Evolutionary conservation across 257 asterid species (phyloP), one percentile per base, ranked within the genome.

Genomic region (Nicotiana obtusifolia): DNA sequence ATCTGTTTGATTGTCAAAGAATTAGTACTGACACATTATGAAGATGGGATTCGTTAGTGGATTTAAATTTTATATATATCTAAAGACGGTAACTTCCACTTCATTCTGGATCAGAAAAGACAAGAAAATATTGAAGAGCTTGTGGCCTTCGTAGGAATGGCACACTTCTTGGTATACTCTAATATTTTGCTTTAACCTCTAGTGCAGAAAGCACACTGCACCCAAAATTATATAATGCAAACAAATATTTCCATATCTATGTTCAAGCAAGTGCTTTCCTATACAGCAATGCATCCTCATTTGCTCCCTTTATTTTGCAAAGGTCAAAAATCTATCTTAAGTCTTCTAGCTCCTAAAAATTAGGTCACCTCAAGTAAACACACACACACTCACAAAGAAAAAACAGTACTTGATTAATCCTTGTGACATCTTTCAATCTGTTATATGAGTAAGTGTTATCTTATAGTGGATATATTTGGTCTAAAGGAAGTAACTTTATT

Each of bases 131-230:
- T 8, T 41, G 59, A 68, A 31, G 71, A 59, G 68, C 67, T 59
- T 77, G 81, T 80, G 64, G 60, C 19, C 41, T 49, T 69, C 17
- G 69, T 26, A 65, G 71, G 61, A 82, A 83, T 80, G 69, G 83
- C 95, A 90, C 95, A 86, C 92, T 90, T 68, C 82, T 80, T 67
- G 20, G 3, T 60, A 83, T 90, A 77, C 65, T 68, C 44, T 82
- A 91, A 75, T 80, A 75, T 24, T 19, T 69, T 52, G 19, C 35
- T 65, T 53, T 80, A 79, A 81, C 22, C 79, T 81, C 35, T 49
- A 37, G 80, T 83, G 85, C 88, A 92, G 86, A 82, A 81, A 52
- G 80, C 91, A 91, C 91, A 87, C 90, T 87, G 90, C 92, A 84
- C 83, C 86, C 82, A 37, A 13, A 84, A 83, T 75, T 81, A 82